Percentiles rank a stretch among this genome's conserved stretches.
Evolutionary conservation across 352 stramenopile species (phyloP).

Genomic region (Pythium brachiatum): DNA sequence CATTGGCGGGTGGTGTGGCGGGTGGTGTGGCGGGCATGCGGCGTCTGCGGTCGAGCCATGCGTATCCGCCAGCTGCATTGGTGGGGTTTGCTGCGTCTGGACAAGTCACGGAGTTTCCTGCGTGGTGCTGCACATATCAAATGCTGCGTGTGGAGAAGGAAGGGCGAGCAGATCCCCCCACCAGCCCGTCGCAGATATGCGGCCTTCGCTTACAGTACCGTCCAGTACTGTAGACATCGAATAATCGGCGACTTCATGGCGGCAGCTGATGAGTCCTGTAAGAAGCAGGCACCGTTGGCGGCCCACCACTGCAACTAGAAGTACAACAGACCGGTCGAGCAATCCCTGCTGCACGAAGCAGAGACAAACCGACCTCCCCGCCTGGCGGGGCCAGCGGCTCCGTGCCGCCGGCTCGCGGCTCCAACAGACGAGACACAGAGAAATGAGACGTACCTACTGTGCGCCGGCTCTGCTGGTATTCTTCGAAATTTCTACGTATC

Average conservation of each 20-base stretch:
- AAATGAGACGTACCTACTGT: conserved; percentile 3
- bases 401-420: not conserved
- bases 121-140: not conserved
- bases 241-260: not conserved
- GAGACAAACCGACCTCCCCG: not conserved
- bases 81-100: not conserved
- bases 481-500: conserved; percentile 25
- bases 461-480: conserved; percentile 6
- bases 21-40: not conserved
- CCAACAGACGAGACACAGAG: conserved; percentile 1
- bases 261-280: not conserved
- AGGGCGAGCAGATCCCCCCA: not conserved
- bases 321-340: not conserved
- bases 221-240: not conserved
- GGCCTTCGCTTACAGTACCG: not conserved
- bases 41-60: no score
- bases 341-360: not conserved
- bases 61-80: not conserved
- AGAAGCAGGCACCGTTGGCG: not conserved
- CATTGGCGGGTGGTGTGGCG: not conserved
- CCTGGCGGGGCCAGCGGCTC: no score
- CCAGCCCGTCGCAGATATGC: not conserved
- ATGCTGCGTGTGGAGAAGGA: not conserved
- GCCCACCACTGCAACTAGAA: not conserved
- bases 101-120: no score